These are phyloP conservation scores for Neonothopanus nambi DNA, from an alignment of 1,284 basidiomycete genomes.

Conservation along the genomic window DNA sequence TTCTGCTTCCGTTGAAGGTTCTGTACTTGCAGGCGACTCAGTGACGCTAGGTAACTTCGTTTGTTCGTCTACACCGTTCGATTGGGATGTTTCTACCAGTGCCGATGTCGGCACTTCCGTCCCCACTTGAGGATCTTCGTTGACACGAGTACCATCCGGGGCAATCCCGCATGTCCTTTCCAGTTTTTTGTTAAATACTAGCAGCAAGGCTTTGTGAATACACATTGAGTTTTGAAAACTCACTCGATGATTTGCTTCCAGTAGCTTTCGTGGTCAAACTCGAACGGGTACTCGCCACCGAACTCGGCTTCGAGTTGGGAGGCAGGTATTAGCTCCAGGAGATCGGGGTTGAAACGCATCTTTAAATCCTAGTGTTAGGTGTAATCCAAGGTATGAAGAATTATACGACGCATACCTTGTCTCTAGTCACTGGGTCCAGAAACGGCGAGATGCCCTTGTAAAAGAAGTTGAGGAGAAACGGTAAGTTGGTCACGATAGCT, in stretches of 20 bases:
- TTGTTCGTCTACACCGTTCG: neutral
- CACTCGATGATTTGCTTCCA: constrained; percentile 78
- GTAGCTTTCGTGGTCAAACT: constrained; percentile 77
- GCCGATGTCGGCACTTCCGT: too few species aligned
- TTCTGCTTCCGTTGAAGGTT: too few species aligned
- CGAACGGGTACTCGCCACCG: constrained; percentile 76
- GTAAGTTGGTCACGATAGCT: constrained; percentile 84
- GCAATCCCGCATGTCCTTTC: constrained; percentile 59
- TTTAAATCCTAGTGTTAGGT: constrained; percentile 27
- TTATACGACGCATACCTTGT: constrained; percentile 71
- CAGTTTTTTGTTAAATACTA: neutral
- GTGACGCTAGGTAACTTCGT: too few species aligned
- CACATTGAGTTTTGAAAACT: constrained; percentile 31
- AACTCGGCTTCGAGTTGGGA: constrained; percentile 83
- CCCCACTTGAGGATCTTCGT: constrained; percentile 1
- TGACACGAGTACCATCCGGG: constrained; percentile 56
- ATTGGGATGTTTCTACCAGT: neutral
- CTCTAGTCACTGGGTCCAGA: constrained; percentile 86
- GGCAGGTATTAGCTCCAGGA: constrained; percentile 72
- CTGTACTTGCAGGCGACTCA: too few species aligned
- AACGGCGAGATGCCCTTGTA: constrained; percentile 88
- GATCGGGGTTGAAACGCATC: constrained; percentile 88
- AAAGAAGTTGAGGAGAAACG: constrained; percentile 78
- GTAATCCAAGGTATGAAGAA: too few species aligned
- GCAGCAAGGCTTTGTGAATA: too few species aligned